Conservation (phyloP, 176 grass and related monocot species). For the Triticum aestivum region IWGSC_CS_RefSeq_v2.1 NC_057796.1:472220973-472221472, state of each 20-base stretch:
- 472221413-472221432: too few species aligned
- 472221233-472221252: not conserved
- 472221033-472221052: not conserved
- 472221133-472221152: too few species aligned
- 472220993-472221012: not conserved
- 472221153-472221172: not conserved
- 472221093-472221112: not conserved
- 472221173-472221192: not conserved
- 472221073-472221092: not conserved
- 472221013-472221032: not conserved
- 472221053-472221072: not conserved
- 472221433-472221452: too few species aligned
- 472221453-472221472: too few species aligned
- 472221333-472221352: too few species aligned
- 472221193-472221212: not conserved
- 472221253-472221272: not conserved
- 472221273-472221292: not conserved
- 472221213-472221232: not conserved
- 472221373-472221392: too few species aligned
- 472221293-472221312: not conserved
- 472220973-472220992: not conserved
- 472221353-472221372: too few species aligned
- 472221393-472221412: too few species aligned
- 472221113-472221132: not conserved
- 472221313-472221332: too few species aligned